Percentiles rank a stretch among this genome's conserved stretches.
Conservation (phyloP, 108 stramenopile species). For the Skeletonema potamos region DNA sequence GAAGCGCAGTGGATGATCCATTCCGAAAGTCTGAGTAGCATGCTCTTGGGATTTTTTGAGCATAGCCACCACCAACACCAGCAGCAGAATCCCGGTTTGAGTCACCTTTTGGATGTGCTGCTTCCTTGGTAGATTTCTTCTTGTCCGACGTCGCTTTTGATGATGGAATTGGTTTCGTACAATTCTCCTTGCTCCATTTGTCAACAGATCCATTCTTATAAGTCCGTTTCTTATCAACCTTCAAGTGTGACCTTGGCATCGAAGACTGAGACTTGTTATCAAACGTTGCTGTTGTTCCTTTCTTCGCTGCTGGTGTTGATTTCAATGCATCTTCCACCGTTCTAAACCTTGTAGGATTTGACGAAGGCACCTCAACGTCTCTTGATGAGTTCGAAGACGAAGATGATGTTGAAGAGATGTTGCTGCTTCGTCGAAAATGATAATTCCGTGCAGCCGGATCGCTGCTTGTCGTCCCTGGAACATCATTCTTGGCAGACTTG, state of each 20-base stretch:
- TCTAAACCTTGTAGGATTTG: neutral
- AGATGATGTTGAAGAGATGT: neutral
- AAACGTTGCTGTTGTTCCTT: neutral
- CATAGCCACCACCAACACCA: neutral
- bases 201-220: neutral
- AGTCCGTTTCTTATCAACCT: neutral
- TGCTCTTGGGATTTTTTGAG: neutral
- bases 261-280: neutral
- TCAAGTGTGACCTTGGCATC: neutral
- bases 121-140: neutral
- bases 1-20: neutral
- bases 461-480: neutral
- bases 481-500: neutral
- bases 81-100: neutral
- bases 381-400: neutral
- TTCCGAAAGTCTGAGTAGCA: neutral
- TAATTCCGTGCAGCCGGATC: neutral
- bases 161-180: neutral
- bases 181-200: neutral
- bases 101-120: neutral
- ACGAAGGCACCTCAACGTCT: neutral
- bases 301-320: neutral
- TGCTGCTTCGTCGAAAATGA: neutral
- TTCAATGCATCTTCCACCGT: neutral
- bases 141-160: neutral